Conservation (phyloP, 2,329 filamentous ascomycete species). For the Emergomyces africanus region DNA sequence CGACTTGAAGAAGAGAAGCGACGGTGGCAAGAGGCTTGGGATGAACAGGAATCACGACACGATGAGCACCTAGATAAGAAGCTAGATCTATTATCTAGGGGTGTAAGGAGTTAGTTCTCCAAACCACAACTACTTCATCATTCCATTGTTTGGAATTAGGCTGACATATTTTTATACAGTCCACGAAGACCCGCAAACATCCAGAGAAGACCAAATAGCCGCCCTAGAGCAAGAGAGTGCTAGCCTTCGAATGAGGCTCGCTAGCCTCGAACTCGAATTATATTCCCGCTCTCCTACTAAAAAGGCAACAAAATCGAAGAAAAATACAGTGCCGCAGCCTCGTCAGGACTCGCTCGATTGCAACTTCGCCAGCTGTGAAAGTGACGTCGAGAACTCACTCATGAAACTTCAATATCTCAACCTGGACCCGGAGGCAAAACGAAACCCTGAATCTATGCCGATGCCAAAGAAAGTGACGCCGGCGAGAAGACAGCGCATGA, state of each 20-base stretch:
- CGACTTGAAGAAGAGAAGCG: conserved; percentile 60
- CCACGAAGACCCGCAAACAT: conserved; percentile 35
- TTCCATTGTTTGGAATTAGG: neutral
- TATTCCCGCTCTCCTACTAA: conserved; percentile 51
- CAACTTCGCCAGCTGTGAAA: conserved; percentile 24
- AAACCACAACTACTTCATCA: conserved; percentile 15
- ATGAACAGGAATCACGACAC: conserved; percentile 60
- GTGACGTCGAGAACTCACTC: conserved; percentile 25
- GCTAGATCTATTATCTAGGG: conserved; percentile 56
- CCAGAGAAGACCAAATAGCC: conserved; percentile 47
- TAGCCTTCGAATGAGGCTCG: conserved; percentile 51
- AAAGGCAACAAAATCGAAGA: conserved; percentile 22
- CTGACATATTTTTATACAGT: conserved; percentile 19
- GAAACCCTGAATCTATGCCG: conserved; percentile 15
- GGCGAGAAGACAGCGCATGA: conserved; percentile 30
- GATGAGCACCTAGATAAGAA: conserved; percentile 85
- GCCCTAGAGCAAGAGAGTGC: conserved; percentile 61
- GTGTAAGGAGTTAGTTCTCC: conserved; percentile 32
- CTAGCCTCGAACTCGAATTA: conserved; percentile 53
- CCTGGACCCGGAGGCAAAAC: conserved; percentile 18
- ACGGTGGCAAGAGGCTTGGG: conserved; percentile 68
- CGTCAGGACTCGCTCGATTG: conserved; percentile 15
- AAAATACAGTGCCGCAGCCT: conserved; percentile 12
- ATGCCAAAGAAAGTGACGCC: conserved; percentile 17
- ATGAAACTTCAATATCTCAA: conserved; percentile 28